Evolutionary conservation across 768 basidiomycete species (phyloP).

Genomic region (Boletus vermiculosoides): DNA sequence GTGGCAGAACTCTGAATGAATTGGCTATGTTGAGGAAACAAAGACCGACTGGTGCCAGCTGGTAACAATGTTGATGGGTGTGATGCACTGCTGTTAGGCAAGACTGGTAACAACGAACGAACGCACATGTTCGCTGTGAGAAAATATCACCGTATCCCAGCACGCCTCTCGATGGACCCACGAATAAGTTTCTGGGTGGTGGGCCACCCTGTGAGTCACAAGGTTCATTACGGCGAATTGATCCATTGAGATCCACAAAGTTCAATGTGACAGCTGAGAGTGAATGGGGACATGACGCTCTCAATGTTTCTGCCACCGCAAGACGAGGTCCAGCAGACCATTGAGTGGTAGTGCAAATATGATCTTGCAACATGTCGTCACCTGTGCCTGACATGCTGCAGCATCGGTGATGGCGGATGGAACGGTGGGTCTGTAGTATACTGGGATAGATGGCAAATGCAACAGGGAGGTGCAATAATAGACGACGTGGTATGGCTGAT

Average conservation of each 20-base stretch:
- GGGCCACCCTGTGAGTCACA: not conserved
- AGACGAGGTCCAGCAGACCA: not conserved
- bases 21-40: not conserved
- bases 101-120: not conserved
- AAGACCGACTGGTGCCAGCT: not conserved
- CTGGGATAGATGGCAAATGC: not conserved
- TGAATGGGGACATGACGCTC: not conserved
- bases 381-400: not conserved
- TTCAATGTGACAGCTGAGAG: conserved; percentile 4
- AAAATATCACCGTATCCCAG: not conserved
- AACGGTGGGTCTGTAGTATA: not conserved
- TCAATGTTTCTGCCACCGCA: not conserved
- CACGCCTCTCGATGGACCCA: not conserved
- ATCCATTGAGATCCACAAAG: not conserved
- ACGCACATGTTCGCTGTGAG: not conserved
- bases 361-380: not conserved
- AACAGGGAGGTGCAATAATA: not conserved
- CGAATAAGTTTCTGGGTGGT: not conserved
- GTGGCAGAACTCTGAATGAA: not conserved
- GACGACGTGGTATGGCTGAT: not conserved
- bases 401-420: not conserved
- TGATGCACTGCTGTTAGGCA: not conserved
- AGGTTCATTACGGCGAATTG: not conserved
- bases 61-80: too few relatives aligned
- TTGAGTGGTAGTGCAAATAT: not conserved